Percentiles rank a stretch among this genome's conserved stretches.
Conservation (phyloP, 352 stramenopile species). For the Phytophthora citrophthora region DNA sequence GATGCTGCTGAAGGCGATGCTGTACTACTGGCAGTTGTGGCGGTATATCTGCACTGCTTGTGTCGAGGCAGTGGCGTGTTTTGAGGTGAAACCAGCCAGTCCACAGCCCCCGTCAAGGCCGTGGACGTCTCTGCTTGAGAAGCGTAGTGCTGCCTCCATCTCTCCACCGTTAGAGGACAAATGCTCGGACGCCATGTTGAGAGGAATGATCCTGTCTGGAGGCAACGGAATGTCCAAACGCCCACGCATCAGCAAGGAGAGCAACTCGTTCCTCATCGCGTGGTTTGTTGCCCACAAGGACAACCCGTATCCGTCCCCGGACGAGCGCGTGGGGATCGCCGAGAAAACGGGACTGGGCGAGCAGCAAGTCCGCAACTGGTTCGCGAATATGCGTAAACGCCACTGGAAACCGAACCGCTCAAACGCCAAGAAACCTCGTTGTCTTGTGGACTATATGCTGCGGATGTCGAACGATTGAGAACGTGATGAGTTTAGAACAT, state of each 20-base stretch:
- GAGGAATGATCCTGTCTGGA: slow-evolving; percentile 40
- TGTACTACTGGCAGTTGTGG: slow-evolving; percentile 71
- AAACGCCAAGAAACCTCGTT: slow-evolving; percentile 81
- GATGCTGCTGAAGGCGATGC: slow-evolving; percentile 61
- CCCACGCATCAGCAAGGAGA: slow-evolving; percentile 66
- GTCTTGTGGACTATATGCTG: slow-evolving; percentile 78
- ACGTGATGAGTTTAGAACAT: neutral
- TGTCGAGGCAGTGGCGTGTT: slow-evolving; percentile 43
- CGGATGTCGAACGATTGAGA: slow-evolving; percentile 56
- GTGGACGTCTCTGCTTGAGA: slow-evolving; percentile 28
- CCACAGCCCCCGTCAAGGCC: slow-evolving; percentile 9
- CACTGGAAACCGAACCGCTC: slow-evolving; percentile 83
- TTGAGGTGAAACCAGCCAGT: slow-evolving; percentile 38
- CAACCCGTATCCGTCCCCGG: slow-evolving; percentile 78
- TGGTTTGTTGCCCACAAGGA: slow-evolving; percentile 89
- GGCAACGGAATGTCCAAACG: slow-evolving; percentile 41
- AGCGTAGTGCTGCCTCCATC: slow-evolving; percentile 34
- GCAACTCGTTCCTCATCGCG: slow-evolving; percentile 86
- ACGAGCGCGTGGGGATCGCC: slow-evolving; percentile 73
- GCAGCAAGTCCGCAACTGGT: slow-evolving; percentile 90
- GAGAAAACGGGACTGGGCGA: slow-evolving; percentile 71
- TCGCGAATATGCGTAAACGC: slow-evolving; percentile 90
- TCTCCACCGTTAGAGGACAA: slow-evolving; percentile 44
- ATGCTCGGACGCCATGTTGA: slow-evolving; percentile 42
- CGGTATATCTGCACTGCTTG: slow-evolving; percentile 48